These are phyloP conservation scores for Solanum corneliomulleri DNA, from an alignment of 257 asterid species.

Conservation along the genomic window DNA sequence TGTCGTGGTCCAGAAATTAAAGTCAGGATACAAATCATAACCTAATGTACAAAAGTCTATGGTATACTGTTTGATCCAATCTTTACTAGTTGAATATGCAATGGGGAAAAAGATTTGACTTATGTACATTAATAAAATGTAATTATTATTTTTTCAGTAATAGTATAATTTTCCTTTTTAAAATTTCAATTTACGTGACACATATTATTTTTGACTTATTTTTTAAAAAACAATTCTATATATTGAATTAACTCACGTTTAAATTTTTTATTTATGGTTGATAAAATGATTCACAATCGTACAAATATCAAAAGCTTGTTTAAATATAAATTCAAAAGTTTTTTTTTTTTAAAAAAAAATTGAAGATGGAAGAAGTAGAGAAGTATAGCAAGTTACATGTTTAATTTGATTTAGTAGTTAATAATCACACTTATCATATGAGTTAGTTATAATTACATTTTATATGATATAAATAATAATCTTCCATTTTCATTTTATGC, in stretches of 20 bases:
- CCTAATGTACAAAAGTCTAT: not conserved
- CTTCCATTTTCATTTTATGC: not conserved
- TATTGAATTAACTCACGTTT: not conserved
- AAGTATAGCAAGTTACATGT: not conserved
- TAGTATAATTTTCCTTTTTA: not conserved
- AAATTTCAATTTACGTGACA: not conserved
- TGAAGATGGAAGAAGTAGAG: not conserved
- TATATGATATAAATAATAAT: not conserved
- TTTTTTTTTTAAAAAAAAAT: no score
- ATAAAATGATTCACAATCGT: not conserved
- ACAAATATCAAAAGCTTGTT: not conserved
- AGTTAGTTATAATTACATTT: not conserved
- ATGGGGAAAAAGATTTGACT: not conserved
- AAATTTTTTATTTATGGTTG: not conserved
- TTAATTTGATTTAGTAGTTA: not conserved
- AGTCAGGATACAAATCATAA: slow-evolving; percentile 3
- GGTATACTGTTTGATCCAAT: not conserved
- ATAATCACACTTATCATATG: not conserved
- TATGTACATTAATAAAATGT: not conserved
- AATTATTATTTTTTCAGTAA: not conserved
- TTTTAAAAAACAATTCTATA: not conserved
- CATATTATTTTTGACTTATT: not conserved
- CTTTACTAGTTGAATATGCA: not conserved
- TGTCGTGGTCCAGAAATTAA: slow-evolving; percentile 8
- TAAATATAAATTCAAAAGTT: not conserved